phyloP scores from a whole-genome alignment of 2,329 filamentous ascomycete species.

The Cladosporium sp. region DNA sequence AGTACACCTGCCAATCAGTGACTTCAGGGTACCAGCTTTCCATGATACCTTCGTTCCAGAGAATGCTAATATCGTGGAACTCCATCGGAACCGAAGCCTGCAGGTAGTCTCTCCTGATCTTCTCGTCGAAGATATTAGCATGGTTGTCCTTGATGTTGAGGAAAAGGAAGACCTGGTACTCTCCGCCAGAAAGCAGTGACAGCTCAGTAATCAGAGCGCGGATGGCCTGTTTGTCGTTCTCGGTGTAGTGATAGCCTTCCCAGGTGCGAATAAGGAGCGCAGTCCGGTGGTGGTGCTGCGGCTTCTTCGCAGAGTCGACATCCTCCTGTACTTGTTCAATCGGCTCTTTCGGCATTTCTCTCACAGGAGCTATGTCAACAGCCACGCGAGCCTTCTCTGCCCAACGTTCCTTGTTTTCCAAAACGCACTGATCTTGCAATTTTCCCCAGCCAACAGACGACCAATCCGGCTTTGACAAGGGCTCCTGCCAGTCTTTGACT shows the following conservation, averaged over 20 bases:
- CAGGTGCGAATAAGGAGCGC: constrained; percentile 45
- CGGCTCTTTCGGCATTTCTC: constrained; percentile 20
- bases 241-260: constrained; percentile 44
- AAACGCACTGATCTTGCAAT: constrained; percentile 63
- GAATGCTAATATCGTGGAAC: constrained; percentile 64
- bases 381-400: constrained; percentile 36
- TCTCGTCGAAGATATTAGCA: constrained; percentile 55
- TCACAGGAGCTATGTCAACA: constrained; percentile 20
- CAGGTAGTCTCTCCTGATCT: constrained; percentile 58
- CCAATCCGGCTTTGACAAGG: constrained; percentile 51
- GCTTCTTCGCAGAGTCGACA: constrained; percentile 9
- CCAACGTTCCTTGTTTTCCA: constrained; percentile 63
- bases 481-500: constrained; percentile 30
- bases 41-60: constrained; percentile 63
- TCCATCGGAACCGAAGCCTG: constrained; percentile 63
- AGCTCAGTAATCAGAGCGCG: constrained; percentile 45
- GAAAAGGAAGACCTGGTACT: constrained; percentile 46
- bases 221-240: constrained; percentile 44
- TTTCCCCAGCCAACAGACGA: constrained; percentile 64
- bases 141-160: constrained; percentile 51
- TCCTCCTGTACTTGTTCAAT: constrained; percentile 10
- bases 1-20: constrained; percentile 47
- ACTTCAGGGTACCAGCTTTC: constrained; percentile 48
- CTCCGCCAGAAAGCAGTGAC: constrained; percentile 43
- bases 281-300: constrained; percentile 40